A percentile compares a stretch with the other conserved stretches of the same genome.
Evolutionary conservation across 1,284 basidiomycete species (phyloP).

Genomic region (Malassezia yamatoensis): DNA sequence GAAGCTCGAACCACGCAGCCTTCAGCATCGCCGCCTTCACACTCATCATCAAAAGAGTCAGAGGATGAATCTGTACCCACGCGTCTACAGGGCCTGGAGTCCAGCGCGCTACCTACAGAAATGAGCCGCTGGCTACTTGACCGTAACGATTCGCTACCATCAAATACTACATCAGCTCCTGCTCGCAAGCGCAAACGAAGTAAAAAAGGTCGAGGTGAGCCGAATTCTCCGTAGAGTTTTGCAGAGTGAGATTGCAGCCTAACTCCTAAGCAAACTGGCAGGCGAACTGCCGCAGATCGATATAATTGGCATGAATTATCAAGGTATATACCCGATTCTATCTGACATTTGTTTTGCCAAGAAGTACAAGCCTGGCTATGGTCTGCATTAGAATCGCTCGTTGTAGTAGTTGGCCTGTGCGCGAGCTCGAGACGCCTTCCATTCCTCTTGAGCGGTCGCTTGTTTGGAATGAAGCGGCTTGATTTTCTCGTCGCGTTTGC

Average conservation of each 20-base stretch:
- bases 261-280: no score
- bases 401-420: slow-evolving; percentile 20
- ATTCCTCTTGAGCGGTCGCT: slow-evolving; percentile 33
- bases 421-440: slow-evolving; percentile 26
- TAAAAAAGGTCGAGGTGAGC: slow-evolving; percentile 8
- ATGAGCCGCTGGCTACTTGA: slow-evolving; percentile 15
- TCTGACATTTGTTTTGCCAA: no score
- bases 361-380: no score
- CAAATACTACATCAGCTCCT: background rate
- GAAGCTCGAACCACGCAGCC: background rate
- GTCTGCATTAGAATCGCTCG: slow-evolving; percentile 21
- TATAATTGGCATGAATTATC: no score
- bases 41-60: background rate
- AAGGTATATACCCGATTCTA: no score
- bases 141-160: slow-evolving; percentile 2
- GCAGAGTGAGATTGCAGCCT: background rate
- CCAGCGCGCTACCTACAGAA: slow-evolving; percentile 13
- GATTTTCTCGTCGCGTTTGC: slow-evolving; percentile 94
- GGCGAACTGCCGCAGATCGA: no score
- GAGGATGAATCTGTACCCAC: background rate
- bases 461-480: slow-evolving; percentile 61
- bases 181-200: slow-evolving; percentile 9
- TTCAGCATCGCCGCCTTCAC: background rate
- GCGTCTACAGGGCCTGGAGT: slow-evolving; percentile 12
- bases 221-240: background rate